Evolutionary conservation across 257 asterid species (phyloP).

Genomic region (Orobanche coerulescens): DNA sequence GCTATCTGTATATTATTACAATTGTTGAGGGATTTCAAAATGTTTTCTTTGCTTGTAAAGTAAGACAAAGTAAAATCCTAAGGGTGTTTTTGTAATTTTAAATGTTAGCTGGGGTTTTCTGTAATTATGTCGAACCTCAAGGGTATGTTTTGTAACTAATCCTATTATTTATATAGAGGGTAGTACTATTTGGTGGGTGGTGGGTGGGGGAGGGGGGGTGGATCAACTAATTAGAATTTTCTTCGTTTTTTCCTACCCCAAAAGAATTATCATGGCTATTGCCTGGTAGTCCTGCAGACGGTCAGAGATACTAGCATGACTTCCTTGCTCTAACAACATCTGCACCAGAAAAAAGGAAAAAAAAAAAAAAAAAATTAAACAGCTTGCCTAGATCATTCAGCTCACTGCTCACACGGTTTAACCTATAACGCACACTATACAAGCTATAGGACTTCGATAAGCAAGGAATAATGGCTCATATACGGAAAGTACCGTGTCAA

Average conservation of each 20-base stretch:
- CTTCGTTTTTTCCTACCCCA: conserved; percentile 47
- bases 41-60: too few relatives aligned
- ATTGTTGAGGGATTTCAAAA: too few relatives aligned
- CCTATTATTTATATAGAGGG: too few relatives aligned
- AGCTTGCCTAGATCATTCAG: background rate
- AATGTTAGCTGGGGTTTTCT: too few relatives aligned
- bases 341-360: conserved; percentile 26
- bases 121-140: too few relatives aligned
- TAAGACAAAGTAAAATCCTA: too few relatives aligned
- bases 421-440: too few relatives aligned
- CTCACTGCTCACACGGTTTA: background rate
- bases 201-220: too few relatives aligned
- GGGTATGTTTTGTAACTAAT: too few relatives aligned
- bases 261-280: conserved; percentile 69
- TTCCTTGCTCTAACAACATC: conserved; percentile 65
- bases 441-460: background rate
- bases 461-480: background rate
- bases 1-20: too few relatives aligned
- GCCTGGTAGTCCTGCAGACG: conserved; percentile 77
- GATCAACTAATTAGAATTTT: background rate
- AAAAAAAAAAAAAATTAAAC: background rate
- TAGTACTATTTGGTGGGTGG: too few relatives aligned
- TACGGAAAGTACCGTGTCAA: conserved; percentile 58
- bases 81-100: too few relatives aligned
- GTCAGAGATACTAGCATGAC: conserved; percentile 40